Evolutionary conservation across 768 basidiomycete genomes (phyloP).

Genomic region (Roridomyces roridus): DNA sequence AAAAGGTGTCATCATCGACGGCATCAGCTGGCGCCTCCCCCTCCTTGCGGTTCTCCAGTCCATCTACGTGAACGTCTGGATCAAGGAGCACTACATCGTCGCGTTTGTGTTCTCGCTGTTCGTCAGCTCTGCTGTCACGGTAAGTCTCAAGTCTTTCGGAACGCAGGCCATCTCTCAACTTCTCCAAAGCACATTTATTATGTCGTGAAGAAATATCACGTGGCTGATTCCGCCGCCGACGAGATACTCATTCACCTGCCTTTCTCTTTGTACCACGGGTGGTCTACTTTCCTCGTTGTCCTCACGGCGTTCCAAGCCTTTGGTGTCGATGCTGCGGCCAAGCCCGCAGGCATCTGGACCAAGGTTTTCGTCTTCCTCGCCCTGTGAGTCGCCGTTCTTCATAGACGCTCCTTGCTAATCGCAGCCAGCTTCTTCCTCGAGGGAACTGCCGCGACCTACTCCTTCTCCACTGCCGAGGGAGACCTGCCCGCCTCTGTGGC

Average conservation of each 20-base stretch:
- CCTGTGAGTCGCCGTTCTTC: slow-evolving; percentile 50
- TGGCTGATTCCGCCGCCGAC: slow-evolving; percentile 66
- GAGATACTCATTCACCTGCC: slow-evolving; percentile 95
- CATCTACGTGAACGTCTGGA: slow-evolving; percentile 90
- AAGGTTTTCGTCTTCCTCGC: slow-evolving; percentile 95
- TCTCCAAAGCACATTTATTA: slow-evolving; percentile 87
- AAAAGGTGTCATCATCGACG: slow-evolving; percentile 82
- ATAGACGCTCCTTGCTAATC: slow-evolving; percentile 5
- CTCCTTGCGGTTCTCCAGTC: slow-evolving; percentile 87
- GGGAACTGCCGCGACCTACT: slow-evolving; percentile 91
- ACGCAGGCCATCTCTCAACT: slow-evolving; percentile 31
- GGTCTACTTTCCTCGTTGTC: slow-evolving; percentile 85
- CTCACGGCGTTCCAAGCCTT: slow-evolving; percentile 89
- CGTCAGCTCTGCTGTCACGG: slow-evolving; percentile 74
- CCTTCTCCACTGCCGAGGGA: slow-evolving; percentile 88
- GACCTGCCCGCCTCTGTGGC: slow-evolving; percentile 93
- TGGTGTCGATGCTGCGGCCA: slow-evolving; percentile 72
- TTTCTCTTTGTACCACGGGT: slow-evolving; percentile 95
- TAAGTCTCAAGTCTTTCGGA: slow-evolving; percentile 33
- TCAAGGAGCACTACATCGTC: slow-evolving; percentile 71
- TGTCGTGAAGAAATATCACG: slow-evolving; percentile 86
- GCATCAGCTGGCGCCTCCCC: slow-evolving; percentile 91
- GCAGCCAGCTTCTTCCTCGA: slow-evolving; percentile 83
- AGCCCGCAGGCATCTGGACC: slow-evolving; percentile 84
- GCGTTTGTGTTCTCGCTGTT: slow-evolving; percentile 91